phyloP scores from a whole-genome alignment of 352 stramenopile genomes.

The Saprolegnia parasitica region DNA sequence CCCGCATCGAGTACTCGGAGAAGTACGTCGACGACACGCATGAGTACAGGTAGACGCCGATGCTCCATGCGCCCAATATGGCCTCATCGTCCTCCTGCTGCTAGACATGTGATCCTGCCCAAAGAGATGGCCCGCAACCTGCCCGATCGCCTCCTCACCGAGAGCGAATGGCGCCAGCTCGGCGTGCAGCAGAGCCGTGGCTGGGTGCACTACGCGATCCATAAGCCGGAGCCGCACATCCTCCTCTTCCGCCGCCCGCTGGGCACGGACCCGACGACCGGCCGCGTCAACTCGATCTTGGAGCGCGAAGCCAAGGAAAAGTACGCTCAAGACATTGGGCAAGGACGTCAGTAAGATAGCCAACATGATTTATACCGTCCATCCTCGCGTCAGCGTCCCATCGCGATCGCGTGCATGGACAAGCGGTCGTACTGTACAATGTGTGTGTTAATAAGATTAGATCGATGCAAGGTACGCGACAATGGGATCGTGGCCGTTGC shows the following conservation, averaged over 20 bases:
- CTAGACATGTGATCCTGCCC: constrained; percentile 95
- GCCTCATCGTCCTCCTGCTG: no score
- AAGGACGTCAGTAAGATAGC: constrained; percentile 14
- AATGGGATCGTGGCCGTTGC: background rate
- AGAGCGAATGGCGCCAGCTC: constrained; percentile 96
- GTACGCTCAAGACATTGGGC: constrained; percentile 79
- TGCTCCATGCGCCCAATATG: background rate
- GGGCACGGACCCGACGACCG: constrained; percentile 95
- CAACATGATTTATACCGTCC: constrained; percentile 3
- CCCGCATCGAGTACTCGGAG: constrained; percentile 93
- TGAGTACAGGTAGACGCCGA: constrained; percentile 81
- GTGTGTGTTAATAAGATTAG: background rate
- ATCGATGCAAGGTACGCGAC: background rate
- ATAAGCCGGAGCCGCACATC: constrained; percentile 99
- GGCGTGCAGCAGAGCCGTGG: constrained; percentile 97
- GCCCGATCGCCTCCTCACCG: constrained; percentile 92
- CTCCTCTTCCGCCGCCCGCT: constrained; percentile 97
- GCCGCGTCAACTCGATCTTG: constrained; percentile 89
- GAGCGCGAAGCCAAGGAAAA: constrained; percentile 94
- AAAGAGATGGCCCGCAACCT: constrained; percentile 97
- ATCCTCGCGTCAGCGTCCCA: no score
- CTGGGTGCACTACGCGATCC: constrained; percentile 99
- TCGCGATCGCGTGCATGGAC: no score
- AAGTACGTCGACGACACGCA: constrained; percentile 93
- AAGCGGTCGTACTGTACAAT: background rate